Percentiles rank a stretch among this genome's conserved stretches.
These are phyloP conservation scores for Petunia secreta DNA, from an alignment of 257 asterid genomes.

Conservation along the genomic window DNA sequence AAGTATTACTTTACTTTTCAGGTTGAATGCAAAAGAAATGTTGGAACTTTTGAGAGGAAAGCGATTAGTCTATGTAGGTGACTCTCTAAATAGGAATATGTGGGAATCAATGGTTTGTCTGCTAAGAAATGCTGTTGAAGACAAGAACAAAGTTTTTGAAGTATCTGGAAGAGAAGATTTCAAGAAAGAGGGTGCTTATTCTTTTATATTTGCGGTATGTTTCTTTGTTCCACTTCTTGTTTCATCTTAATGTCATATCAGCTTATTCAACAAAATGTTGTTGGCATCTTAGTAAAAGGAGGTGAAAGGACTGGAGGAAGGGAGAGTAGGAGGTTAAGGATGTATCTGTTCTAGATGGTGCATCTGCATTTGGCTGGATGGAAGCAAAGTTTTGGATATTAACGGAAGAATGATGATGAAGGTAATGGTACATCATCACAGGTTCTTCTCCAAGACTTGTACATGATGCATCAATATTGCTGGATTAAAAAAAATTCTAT, in stretches of 20 bases:
- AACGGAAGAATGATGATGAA: not conserved
- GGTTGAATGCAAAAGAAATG: constrained; percentile 83
- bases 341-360: constrained; percentile 9
- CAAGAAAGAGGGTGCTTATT: constrained; percentile 86
- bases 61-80: constrained; percentile 83
- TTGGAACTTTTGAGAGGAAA: constrained; percentile 81
- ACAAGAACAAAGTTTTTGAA: constrained; percentile 78
- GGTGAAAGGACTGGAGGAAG: not conserved
- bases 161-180: constrained; percentile 85
- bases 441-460: constrained; percentile 22
- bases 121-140: constrained; percentile 68
- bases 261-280: constrained; percentile 8
- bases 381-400: not conserved
- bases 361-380: not conserved
- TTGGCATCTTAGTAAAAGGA: constrained; percentile 17
- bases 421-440: constrained; percentile 4
- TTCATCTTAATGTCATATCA: not conserved
- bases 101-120: constrained; percentile 96
- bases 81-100: constrained; percentile 93
- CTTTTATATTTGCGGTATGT: constrained; percentile 83
- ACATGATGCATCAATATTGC: constrained; percentile 14
- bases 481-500: not conserved
- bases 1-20: constrained; percentile 28
- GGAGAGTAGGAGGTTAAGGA: constrained; percentile 4
- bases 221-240: constrained; percentile 12